These are phyloP conservation scores for Venustampulla echinocandica DNA, from an alignment of 495 filamentous ascomycete genomes.

Conservation along the genomic window DNA sequence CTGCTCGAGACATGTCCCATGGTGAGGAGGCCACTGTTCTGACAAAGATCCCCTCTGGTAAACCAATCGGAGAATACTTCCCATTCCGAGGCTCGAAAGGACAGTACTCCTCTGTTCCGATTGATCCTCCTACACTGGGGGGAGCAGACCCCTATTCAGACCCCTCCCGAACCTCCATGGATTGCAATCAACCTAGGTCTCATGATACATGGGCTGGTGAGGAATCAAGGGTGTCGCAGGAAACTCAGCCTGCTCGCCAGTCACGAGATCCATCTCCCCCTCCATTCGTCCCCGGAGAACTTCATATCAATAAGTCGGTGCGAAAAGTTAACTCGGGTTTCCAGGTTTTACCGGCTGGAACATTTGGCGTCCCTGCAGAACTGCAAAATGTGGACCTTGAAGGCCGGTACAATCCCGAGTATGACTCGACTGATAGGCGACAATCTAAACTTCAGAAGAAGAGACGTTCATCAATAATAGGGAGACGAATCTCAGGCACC, in stretches of 20 bases:
- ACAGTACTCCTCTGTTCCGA: constrained; percentile 18
- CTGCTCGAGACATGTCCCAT: not conserved
- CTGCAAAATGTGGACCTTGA: constrained; percentile 7
- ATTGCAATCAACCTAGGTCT: not conserved
- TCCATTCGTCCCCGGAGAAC: constrained; percentile 29
- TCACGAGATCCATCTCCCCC: not conserved
- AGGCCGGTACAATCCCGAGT: constrained; percentile 1
- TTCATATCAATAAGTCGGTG: constrained; percentile 36
- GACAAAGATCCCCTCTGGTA: not conserved
- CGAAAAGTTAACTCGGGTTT: constrained; percentile 55
- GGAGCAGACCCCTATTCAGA: constrained; percentile 21
- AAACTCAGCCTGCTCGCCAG: not conserved
- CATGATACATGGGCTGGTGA: too few species aligned
- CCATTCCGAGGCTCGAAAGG: constrained; percentile 5
- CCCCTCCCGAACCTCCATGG: not conserved
- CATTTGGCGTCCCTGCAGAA: constrained; percentile 22
- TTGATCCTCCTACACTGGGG: constrained; percentile 13
- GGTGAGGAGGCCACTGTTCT: not conserved
- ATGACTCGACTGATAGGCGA: constrained; percentile 24
- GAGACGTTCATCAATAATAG: constrained; percentile 7
- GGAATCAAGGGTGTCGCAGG: not conserved
- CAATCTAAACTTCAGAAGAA: constrained; percentile 29
- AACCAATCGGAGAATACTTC: not conserved
- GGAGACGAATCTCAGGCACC: constrained; percentile 2
- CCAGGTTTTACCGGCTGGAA: constrained; percentile 51